Conservation (phyloP, 805 yeast species). For the Lipomyces japonicus region DNA sequence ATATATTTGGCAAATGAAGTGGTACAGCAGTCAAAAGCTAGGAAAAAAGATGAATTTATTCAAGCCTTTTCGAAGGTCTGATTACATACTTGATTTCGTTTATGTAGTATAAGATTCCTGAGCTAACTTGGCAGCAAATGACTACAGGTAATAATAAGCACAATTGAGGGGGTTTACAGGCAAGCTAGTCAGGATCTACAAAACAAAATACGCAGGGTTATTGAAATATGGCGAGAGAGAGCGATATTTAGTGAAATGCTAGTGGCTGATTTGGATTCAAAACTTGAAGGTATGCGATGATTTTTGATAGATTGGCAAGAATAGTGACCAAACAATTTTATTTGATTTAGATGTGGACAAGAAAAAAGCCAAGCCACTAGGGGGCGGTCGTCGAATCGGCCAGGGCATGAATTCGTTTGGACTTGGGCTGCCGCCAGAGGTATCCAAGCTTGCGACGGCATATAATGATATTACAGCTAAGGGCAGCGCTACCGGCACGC, state of each 20-base stretch:
- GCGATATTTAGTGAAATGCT: constrained; percentile 45
- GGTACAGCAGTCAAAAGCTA: constrained; percentile 70
- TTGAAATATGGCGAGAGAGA: constrained; percentile 64
- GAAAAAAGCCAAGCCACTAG: constrained; percentile 13
- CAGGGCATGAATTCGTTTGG: constrained; percentile 22
- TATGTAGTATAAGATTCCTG: no score
- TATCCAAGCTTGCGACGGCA: constrained; percentile 23
- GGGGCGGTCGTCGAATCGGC: constrained; percentile 26
- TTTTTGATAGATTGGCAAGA: not conserved
- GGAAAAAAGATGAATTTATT: constrained; percentile 55
- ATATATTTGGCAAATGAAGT: constrained; percentile 77
- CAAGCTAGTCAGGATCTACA: constrained; percentile 44
- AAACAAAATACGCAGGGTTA: constrained; percentile 54
- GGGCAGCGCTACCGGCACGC: constrained; percentile 8
- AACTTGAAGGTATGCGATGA: constrained; percentile 20
- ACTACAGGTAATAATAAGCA: constrained; percentile 37
- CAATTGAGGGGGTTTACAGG: constrained; percentile 39
- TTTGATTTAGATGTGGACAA: constrained; percentile 12
- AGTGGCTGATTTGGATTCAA: constrained; percentile 35
- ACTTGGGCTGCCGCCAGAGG: constrained; percentile 23
- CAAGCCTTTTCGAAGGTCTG: constrained; percentile 50
- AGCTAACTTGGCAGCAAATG: not conserved
- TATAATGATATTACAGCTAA: constrained; percentile 4
- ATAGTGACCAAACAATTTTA: not conserved
- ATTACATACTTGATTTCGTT: no score